A percentile compares a stretch with the other conserved stretches of the same genome.
These are phyloP conservation scores for Silene conica DNA, from an alignment of 148 eudicot species.

Conservation along the genomic window DNA sequence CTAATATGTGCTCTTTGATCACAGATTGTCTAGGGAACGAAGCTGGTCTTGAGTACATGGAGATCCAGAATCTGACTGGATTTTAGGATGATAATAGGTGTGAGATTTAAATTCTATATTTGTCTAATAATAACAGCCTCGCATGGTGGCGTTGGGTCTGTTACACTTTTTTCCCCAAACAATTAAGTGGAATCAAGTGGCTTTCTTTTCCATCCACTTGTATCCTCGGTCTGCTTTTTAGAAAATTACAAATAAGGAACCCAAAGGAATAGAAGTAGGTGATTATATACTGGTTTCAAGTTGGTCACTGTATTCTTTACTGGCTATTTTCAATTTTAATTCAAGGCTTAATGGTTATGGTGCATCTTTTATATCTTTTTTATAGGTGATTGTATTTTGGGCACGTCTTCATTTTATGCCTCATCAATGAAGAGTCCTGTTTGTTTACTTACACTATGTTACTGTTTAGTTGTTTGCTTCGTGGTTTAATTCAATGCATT, in stretches of 20 bases:
- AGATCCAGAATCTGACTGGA: conserved; percentile 86
- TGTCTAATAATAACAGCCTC: no score
- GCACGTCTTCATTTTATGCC: not conserved
- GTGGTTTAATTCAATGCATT: not conserved
- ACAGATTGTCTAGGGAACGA: conserved; percentile 97
- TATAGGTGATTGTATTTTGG: not conserved
- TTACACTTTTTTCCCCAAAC: conserved; percentile 12
- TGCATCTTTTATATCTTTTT: not conserved
- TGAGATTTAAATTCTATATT: not conserved
- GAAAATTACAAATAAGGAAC: conserved; percentile 15
- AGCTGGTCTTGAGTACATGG: conserved; percentile 94
- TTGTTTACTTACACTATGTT: not conserved
- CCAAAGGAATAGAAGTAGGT: conserved; percentile 12
- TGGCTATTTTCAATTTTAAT: conserved; percentile 7
- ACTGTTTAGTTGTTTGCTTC: no score
- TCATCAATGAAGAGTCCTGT: not conserved
- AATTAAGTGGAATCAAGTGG: no score
- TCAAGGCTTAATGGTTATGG: not conserved
- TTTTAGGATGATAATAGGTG: conserved; percentile 96
- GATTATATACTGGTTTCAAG: conserved; percentile 48
- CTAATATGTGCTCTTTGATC: conserved; percentile 13
- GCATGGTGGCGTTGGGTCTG: no score
- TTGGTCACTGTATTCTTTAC: conserved; percentile 36
- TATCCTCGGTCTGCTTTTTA: not conserved
- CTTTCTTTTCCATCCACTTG: no score